phyloP scores from a whole-genome alignment of 768 basidiomycete species.

The Russula abietina region DNA sequence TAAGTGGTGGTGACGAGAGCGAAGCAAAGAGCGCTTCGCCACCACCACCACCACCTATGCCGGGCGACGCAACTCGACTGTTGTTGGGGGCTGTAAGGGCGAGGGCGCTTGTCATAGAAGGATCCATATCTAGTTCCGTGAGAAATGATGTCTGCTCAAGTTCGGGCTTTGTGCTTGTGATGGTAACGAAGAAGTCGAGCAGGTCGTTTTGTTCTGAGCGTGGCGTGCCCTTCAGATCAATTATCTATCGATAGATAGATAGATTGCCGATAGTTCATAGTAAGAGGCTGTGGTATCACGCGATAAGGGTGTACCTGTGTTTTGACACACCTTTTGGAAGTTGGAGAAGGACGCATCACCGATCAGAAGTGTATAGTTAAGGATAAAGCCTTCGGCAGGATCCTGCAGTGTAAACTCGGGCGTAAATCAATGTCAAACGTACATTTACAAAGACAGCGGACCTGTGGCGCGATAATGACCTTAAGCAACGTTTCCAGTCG shows the following conservation, averaged over 20 bases:
- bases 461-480: conserved; percentile 89
- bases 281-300: neutral
- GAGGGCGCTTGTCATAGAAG: conserved; percentile 44
- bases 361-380: conserved; percentile 92
- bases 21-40: conserved; percentile 56
- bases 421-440: conserved; percentile 9
- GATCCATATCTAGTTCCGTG: conserved; percentile 94
- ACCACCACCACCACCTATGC: conserved; percentile 35
- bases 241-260: conserved; percentile 49
- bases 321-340: conserved; percentile 83
- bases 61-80: conserved; percentile 51
- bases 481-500: conserved; percentile 89
- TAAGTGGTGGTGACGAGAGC: conserved; percentile 55
- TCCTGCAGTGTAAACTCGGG: conserved; percentile 44
- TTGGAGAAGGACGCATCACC: conserved; percentile 94
- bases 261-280: too few relatives aligned
- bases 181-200: conserved; percentile 84
- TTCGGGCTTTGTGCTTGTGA: conserved; percentile 88
- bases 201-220: conserved; percentile 82
- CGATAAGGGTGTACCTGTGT: neutral
- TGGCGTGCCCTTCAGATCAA: conserved; percentile 91
- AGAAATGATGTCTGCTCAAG: conserved; percentile 89
- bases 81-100: conserved; percentile 59
- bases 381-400: conserved; percentile 88
- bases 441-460: conserved; percentile 34